Evolutionary conservation across 2,329 filamentous ascomycete genomes (phyloP), one percentile per base, ranked within the genome.

Genomic region (Hymenoscyphus salicellus): DNA sequence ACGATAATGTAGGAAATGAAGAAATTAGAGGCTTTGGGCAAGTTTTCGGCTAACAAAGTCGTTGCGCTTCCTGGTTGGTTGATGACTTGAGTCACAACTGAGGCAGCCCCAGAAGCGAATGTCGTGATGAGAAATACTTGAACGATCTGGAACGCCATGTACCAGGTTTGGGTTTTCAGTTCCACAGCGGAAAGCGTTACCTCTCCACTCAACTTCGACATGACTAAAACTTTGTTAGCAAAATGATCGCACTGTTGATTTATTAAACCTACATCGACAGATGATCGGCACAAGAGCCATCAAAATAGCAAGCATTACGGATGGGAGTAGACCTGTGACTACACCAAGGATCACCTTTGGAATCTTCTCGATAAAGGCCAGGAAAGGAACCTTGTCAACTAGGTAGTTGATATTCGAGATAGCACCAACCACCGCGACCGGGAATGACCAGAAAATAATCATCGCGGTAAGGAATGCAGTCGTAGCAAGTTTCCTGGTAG

Each of bases 1-100:
- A 99, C 85, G 49, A 98, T 87, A 70, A 98, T 95, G 78, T 97
- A 99, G 0, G 90, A 92, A 30, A 98, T 89, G 77, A 97, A 99
- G 75, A 97, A 96, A 78, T 96, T 98, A 63, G 92, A 93, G 0
- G 93, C 88, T 66, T 86, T 88, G 16, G 95, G 95, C 4, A 99
- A 82, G 67, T 91, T 90, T 38, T 83, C 72, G 0, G 93, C 89
- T 5, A 97, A 82, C 49, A 95, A 78, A 0, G 77, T 79, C 0
- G 91, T 87, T 2, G 87, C 84, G 0, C 78, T 78, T 4, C 79
- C 74, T 0, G 93, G 92, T 3, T 92, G 70, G 0, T 86, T 55
- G 16, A 88, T 80, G 60, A 96, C 88, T 30, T 87, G 72, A 11
- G 83, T 79, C 0, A 86, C 83, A 0, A 91, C 88, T 5, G 89